These are phyloP conservation scores for Neurospora tetraspora DNA, from an alignment of 495 filamentous ascomycete species.

Conservation along the genomic window DNA sequence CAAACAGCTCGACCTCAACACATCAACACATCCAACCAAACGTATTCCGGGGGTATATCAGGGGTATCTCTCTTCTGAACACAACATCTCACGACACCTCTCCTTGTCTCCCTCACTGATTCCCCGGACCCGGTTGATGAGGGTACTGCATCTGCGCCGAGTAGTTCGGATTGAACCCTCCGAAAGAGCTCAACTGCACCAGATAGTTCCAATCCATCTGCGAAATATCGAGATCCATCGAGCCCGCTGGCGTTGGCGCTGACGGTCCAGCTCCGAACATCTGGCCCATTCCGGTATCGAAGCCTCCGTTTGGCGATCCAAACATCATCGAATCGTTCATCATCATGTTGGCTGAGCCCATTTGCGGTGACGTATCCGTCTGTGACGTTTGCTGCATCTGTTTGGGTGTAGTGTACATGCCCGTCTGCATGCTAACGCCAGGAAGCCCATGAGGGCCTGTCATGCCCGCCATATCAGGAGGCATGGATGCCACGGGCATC, in stretches of 20 bases:
- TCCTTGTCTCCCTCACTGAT: background rate
- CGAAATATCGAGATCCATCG: slow-evolving; percentile 29
- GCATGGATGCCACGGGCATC: background rate
- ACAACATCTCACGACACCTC: background rate
- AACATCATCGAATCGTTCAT: slow-evolving; percentile 22
- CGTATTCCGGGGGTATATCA: background rate
- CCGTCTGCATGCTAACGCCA: background rate
- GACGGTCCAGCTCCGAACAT: slow-evolving; percentile 7
- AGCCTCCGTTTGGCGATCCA: slow-evolving; percentile 3
- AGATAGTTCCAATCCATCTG: slow-evolving; percentile 39
- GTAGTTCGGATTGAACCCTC: slow-evolving; percentile 22
- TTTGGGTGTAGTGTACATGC: slow-evolving; percentile 11
- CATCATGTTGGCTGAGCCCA: slow-evolving; percentile 8
- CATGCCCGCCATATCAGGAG: background rate
- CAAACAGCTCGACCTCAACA: background rate
- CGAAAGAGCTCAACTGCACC: slow-evolving; percentile 26
- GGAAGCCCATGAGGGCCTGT: background rate
- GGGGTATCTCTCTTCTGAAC: background rate
- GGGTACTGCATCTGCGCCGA: background rate
- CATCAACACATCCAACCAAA: background rate
- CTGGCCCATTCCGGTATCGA: slow-evolving; percentile 9
- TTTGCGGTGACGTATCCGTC: slow-evolving; percentile 5
- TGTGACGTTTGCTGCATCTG: slow-evolving; percentile 2
- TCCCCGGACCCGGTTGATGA: background rate
- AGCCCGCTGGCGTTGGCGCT: slow-evolving; percentile 7